A percentile compares a stretch with the other conserved stretches of the same genome.
These are phyloP conservation scores for Taphrina flavorubra DNA, from an alignment of 1,139 yeast species.

Conservation along the genomic window DNA sequence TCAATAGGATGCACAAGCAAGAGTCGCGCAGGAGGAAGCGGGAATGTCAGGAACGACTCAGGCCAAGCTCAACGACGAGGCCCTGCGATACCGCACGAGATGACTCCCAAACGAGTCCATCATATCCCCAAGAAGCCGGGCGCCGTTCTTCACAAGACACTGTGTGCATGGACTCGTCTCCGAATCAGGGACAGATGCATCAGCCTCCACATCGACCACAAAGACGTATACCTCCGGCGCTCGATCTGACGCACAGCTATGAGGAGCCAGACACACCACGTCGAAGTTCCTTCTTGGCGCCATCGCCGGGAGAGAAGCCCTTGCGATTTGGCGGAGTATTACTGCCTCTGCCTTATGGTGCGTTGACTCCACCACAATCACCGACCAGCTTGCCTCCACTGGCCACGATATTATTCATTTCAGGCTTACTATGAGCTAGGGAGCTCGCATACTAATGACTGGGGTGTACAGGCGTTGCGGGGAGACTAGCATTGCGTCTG, in stretches of 20 bases:
- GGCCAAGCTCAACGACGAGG: not conserved
- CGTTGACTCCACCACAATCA: conserved; percentile 20
- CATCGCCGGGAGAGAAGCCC: not conserved
- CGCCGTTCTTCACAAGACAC: not conserved
- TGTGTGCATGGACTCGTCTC: not conserved
- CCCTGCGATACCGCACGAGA: not conserved
- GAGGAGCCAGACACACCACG: not conserved
- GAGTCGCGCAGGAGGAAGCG: conserved; percentile 9
- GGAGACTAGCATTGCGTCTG: too few relatives aligned
- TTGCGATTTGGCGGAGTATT: conserved; percentile 1
- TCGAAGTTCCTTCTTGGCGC: not conserved
- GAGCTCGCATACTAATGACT: too few relatives aligned
- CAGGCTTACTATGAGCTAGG: too few relatives aligned
- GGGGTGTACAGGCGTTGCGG: too few relatives aligned
- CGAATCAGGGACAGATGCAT: not conserved
- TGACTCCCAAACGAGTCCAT: not conserved
- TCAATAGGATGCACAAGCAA: conserved; percentile 8
- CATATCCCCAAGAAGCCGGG: not conserved
- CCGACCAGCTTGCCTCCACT: conserved; percentile 5
- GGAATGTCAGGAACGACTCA: not conserved
- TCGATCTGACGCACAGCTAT: not conserved
- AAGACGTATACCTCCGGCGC: not conserved
- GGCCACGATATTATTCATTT: not conserved
- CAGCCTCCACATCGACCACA: not conserved
- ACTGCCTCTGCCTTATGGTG: conserved; percentile 21